phyloP scores from a whole-genome alignment of 1,139 yeast species.

The Geotrichum restrictum region DNA sequence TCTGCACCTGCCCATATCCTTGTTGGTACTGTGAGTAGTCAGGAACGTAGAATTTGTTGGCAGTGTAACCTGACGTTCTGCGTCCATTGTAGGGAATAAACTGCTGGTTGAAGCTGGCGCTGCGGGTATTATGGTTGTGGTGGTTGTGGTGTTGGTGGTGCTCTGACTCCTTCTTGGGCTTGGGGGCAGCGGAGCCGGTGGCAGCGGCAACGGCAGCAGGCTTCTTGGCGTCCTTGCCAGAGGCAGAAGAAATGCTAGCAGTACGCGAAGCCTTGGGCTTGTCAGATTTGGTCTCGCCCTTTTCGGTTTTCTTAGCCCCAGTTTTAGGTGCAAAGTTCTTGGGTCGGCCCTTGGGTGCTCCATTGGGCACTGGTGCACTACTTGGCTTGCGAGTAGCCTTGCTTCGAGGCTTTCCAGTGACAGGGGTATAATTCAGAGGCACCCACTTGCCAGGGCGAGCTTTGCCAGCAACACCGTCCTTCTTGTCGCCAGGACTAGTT shows the following conservation, averaged over 20 bases:
- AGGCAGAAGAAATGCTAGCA: slow-evolving; percentile 7
- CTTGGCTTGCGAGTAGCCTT: slow-evolving; percentile 18
- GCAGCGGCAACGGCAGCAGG: slow-evolving; percentile 3
- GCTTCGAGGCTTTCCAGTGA: slow-evolving; percentile 10
- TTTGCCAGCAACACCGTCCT: slow-evolving; percentile 11
- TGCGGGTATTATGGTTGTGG: slow-evolving; percentile 22
- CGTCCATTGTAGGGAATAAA: slow-evolving; percentile 18
- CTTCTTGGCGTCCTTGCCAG: slow-evolving; percentile 9
- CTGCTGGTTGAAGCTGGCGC: slow-evolving; percentile 17
- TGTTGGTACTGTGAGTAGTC: slow-evolving; percentile 7
- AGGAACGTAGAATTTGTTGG: slow-evolving; percentile 14
- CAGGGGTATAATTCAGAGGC: slow-evolving; percentile 20
- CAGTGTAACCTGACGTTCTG: slow-evolving; percentile 12
- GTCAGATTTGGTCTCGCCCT: neutral
- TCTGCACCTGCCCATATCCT: slow-evolving; percentile 7
- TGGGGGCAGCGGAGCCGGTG: neutral
- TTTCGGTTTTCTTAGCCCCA: slow-evolving; percentile 30
- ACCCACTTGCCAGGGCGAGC: slow-evolving; percentile 17
- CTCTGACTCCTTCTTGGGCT: slow-evolving; percentile 15
- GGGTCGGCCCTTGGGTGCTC: slow-evolving; percentile 18
- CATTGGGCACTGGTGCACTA: slow-evolving; percentile 5
- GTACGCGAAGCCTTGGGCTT: slow-evolving; percentile 9
- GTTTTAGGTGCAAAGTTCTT: slow-evolving; percentile 58
- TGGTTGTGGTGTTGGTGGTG: slow-evolving; percentile 20
- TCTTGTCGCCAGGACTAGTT: slow-evolving; percentile 14